Evolutionary conservation across 2,329 filamentous ascomycete genomes (phyloP), one percentile per base, ranked within the genome.

Genomic region (Paecilomyces dactylethromorphus): DNA sequence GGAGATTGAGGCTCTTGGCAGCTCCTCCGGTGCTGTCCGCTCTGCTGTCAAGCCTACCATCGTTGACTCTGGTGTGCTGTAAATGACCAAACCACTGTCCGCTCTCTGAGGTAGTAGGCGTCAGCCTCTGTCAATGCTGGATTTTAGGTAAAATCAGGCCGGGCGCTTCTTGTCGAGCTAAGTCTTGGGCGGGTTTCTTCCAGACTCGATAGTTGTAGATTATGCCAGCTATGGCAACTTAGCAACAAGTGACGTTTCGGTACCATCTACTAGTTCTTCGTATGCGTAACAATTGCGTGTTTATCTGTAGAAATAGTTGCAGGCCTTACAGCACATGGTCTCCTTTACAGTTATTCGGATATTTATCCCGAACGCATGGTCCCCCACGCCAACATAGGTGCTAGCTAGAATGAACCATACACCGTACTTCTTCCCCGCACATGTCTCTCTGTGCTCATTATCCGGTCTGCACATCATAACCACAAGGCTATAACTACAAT

Each of bases 1-100:
- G 74, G 77, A 80, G 63, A 82, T 88, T 64, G 85, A 88, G 79
- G 77, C 78, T 56, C 79, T 80, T 66, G 85, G 85, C 67, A 81
- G 76, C 74, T 74, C 71, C 71, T 79, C 75, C 60, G 85, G 85
- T 59, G 54, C 71, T 57, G 65, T 78, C 66, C 80, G 82, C 75
- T 80, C 81, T 72, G 71, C 74, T 72, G 74, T 79, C 74, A 79
- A 80, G 69, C 83, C 83, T 59, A 82, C 78, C 69, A 86, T 86
- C 68, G 74, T 79, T 60, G 72, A 73, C 63, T 73, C 75, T 64
- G 84, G 83, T 69, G 74, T 75, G 67, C 56, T 68, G 57, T 81
- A 82, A 75, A 71, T 60, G 57, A 31, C 29, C 2, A 33, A 26
- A 12, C 24, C 6, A 33, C 31, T 6, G 22, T 35, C 29, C 15